Evolutionary conservation across 345 rosid species (phyloP).

Genomic region (Noccaea caerulescens): DNA sequence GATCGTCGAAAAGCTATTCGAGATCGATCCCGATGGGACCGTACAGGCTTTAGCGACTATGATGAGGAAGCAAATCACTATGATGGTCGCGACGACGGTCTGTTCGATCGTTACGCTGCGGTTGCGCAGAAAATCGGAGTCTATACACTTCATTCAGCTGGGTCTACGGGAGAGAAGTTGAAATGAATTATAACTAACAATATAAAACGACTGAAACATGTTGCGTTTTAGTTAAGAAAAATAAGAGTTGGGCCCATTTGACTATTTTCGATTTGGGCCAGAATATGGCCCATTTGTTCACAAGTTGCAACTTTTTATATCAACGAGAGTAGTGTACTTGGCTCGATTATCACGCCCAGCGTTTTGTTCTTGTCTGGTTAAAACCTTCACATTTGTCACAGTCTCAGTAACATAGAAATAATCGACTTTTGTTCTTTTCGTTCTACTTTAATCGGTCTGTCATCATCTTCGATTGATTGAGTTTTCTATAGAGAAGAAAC

Average conservation of each 20-base stretch:
- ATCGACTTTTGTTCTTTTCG: slow-evolving; percentile 3
- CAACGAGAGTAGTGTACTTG: too few species aligned
- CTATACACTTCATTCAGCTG: slow-evolving; percentile 49
- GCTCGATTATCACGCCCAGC: slow-evolving; percentile 34
- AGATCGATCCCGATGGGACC: slow-evolving; percentile 55
- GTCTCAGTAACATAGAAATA: slow-evolving; percentile 28
- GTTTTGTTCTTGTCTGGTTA: background rate
- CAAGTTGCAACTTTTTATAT: too few species aligned
- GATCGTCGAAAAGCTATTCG: slow-evolving; percentile 53
- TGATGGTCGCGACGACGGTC: slow-evolving; percentile 52
- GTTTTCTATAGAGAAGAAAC: slow-evolving; percentile 11
- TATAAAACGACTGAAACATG: background rate
- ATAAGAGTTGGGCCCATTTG: too few species aligned
- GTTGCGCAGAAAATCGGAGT: slow-evolving; percentile 57
- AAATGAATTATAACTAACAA: too few species aligned
- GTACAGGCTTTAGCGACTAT: slow-evolving; percentile 51
- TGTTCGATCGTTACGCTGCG: slow-evolving; percentile 51
- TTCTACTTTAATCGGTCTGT: background rate
- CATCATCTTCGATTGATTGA: background rate
- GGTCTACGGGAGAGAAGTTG: slow-evolving; percentile 33
- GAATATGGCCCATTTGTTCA: too few species aligned
- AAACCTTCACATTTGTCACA: slow-evolving; percentile 22
- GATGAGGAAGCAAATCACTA: slow-evolving; percentile 58
- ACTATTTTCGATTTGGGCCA: too few species aligned
- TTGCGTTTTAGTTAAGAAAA: background rate